These are phyloP conservation scores for Candida jianshihensis DNA, from an alignment of 805 yeast genomes.

Conservation along the genomic window DNA sequence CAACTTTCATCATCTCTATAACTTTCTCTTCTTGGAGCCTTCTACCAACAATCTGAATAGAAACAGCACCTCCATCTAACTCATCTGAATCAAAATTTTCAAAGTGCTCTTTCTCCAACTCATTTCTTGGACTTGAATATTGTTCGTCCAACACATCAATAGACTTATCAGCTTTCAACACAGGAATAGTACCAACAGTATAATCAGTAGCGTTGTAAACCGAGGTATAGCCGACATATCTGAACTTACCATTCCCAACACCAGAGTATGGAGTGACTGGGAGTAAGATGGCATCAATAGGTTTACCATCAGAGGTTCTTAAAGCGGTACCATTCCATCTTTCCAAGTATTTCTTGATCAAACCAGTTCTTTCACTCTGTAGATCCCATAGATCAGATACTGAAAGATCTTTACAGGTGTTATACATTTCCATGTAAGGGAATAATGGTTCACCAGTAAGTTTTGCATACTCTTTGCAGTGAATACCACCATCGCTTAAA, in stretches of 20 bases:
- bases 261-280: constrained; percentile 32
- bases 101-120: constrained; percentile 37
- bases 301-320: constrained; percentile 30
- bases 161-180: constrained; percentile 42
- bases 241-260: constrained; percentile 23
- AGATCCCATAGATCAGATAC: constrained; percentile 37
- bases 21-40: constrained; percentile 58
- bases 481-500: constrained; percentile 32
- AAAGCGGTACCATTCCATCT: constrained; percentile 33
- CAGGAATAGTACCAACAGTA: constrained; percentile 51
- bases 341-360: constrained; percentile 34
- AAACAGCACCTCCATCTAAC: constrained; percentile 54
- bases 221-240: constrained; percentile 39
- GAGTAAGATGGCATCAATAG: constrained; percentile 41
- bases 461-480: constrained; percentile 26
- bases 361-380: constrained; percentile 32
- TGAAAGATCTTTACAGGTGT: constrained; percentile 27
- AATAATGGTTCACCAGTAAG: constrained; percentile 39
- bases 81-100: constrained; percentile 43
- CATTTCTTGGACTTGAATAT: constrained; percentile 29
- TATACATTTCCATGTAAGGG: constrained; percentile 35
- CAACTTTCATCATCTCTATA: constrained; percentile 37
- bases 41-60: constrained; percentile 58
- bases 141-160: constrained; percentile 31
- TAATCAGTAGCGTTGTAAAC: constrained; percentile 50